Conservation (phyloP, 2,329 filamentous ascomycete genomes). For the Neofusicoccum kwambonambiense region DNA sequence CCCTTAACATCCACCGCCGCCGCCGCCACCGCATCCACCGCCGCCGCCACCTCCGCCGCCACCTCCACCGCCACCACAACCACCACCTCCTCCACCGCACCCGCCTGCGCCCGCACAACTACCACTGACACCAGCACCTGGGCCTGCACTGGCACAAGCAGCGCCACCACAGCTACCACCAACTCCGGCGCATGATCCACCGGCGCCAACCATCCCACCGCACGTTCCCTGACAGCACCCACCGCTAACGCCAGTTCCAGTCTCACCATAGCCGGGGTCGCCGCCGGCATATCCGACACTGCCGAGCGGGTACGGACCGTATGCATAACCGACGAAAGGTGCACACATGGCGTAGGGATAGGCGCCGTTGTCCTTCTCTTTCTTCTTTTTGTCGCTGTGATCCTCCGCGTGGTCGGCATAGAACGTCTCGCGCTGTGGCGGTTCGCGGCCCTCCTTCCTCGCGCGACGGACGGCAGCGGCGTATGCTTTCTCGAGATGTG, state of each 20-base stretch:
- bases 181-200: background rate
- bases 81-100: conserved; percentile 1
- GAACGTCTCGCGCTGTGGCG: background rate
- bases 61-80: background rate
- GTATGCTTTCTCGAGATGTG: conserved; percentile 11
- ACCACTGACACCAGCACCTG: background rate
- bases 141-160: background rate
- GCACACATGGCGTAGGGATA: conserved; percentile 28
- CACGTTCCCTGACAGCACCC: conserved; percentile 54
- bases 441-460: conserved; percentile 37
- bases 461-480: conserved; percentile 19
- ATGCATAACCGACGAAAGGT: conserved; percentile 46
- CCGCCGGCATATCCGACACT: conserved; percentile 32
- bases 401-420: background rate
- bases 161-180: conserved; percentile 15
- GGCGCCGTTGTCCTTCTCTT: background rate
- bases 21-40: conserved; percentile 5
- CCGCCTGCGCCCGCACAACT: conserved; percentile 4
- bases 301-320: conserved; percentile 42
- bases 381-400: conserved; percentile 19
- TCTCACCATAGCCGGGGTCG: conserved; percentile 37
- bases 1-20: conserved; percentile 6
- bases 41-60: conserved; percentile 1
- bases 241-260: conserved; percentile 40
- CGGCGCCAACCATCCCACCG: conserved; percentile 28